Evolutionary conservation across 169 alveolate species (phyloP).

Genomic region (Plasmodium yoelii): DNA sequence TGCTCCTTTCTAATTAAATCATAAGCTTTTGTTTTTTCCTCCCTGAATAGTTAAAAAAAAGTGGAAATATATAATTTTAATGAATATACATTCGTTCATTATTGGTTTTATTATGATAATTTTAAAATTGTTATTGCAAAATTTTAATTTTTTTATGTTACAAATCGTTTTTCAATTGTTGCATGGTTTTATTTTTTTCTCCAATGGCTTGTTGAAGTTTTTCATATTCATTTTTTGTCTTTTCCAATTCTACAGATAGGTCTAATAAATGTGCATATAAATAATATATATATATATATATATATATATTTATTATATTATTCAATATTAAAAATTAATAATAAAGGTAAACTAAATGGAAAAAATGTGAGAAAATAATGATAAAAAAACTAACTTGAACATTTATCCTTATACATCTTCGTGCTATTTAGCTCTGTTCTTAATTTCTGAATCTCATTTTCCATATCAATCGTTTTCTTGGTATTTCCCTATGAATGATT

Average conservation of each 20-base stretch:
- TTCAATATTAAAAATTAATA: background rate
- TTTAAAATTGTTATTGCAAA: background rate
- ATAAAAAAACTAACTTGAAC: constrained; percentile 39
- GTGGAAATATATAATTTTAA: background rate
- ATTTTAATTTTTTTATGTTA: constrained; percentile 18
- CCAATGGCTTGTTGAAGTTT: constrained; percentile 38
- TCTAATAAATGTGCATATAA: constrained; percentile 7
- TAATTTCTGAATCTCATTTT: constrained; percentile 53
- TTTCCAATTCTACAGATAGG: constrained; percentile 33
- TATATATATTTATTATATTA: background rate
- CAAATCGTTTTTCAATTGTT: constrained; percentile 58
- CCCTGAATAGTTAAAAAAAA: constrained; percentile 41
- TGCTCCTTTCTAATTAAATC: constrained; percentile 56
- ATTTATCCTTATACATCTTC: constrained; percentile 56
- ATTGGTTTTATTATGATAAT: background rate
- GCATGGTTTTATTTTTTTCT: constrained; percentile 71
- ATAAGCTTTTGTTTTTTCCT: constrained; percentile 41
- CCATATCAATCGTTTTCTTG: constrained; percentile 73
- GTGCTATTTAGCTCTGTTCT: constrained; percentile 38
- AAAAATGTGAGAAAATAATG: background rate
- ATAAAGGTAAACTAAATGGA: background rate
- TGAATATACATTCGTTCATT: background rate
- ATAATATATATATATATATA: background rate
- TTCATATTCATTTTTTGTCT: constrained; percentile 41
- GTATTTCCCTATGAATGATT: constrained; percentile 30